Evolutionary conservation across 1,139 yeast species (phyloP).

Genomic region (Taphrina communis): DNA sequence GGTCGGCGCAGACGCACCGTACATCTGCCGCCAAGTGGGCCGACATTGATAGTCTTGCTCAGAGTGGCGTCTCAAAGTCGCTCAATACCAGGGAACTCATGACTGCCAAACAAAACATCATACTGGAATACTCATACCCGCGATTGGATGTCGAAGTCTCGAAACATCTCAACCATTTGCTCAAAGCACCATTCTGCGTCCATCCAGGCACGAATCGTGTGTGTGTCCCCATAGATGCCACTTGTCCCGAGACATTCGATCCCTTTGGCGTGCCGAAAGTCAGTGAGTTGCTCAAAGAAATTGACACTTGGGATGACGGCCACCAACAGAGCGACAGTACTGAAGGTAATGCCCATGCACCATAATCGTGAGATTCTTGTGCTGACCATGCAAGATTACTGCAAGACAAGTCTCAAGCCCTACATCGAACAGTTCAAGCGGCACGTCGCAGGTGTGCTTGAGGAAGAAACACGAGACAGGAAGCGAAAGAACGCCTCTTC

Average conservation of each 20-base stretch:
- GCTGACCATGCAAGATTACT: conserved; percentile 56
- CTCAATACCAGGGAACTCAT: conserved; percentile 54
- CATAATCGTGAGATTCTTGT: background rate
- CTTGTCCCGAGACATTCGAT: conserved; percentile 63
- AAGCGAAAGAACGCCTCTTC: conserved; percentile 48
- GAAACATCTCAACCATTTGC: conserved; percentile 82
- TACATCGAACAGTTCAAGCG: conserved; percentile 72
- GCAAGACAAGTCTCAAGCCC: conserved; percentile 73
- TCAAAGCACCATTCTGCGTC: conserved; percentile 96
- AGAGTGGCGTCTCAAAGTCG: conserved; percentile 54
- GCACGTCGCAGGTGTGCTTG: conserved; percentile 65
- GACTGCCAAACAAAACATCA: conserved; percentile 83
- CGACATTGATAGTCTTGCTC: conserved; percentile 71
- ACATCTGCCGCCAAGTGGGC: conserved; percentile 74
- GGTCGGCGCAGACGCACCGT: conserved; percentile 58
- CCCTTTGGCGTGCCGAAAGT: conserved; percentile 84
- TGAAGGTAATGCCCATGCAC: conserved; percentile 47
- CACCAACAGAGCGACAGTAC: conserved; percentile 52
- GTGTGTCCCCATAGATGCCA: conserved; percentile 88
- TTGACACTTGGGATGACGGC: conserved; percentile 56
- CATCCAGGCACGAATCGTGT: conserved; percentile 98
- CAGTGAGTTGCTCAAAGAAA: conserved; percentile 63
- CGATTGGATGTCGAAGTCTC: conserved; percentile 93
- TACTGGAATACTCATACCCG: conserved; percentile 83
- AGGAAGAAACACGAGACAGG: conserved; percentile 61